These are phyloP conservation scores for Lipomyces sp. DNA, from an alignment of 805 yeast species.

Conservation along the genomic window DNA sequence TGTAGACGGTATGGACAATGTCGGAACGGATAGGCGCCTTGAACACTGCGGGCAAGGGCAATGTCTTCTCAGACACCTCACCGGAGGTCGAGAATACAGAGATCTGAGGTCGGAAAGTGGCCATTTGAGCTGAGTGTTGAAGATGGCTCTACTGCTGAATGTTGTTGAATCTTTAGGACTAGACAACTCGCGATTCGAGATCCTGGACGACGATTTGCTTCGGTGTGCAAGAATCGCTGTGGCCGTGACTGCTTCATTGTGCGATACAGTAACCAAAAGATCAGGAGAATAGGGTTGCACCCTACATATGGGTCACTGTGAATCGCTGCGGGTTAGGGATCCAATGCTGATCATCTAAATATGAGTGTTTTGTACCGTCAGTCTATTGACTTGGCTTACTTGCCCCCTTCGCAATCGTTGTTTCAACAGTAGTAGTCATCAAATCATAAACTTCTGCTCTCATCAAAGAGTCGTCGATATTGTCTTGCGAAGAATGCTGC, in stretches of 20 bases:
- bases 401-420: too few species aligned
- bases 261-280: too few species aligned
- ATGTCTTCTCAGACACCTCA: constrained; percentile 78
- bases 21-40: constrained; percentile 99
- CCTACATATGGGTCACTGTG: background rate
- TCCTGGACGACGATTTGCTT: background rate
- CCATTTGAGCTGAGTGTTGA: constrained; percentile 17
- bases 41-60: constrained; percentile 98
- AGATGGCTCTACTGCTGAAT: constrained; percentile 4
- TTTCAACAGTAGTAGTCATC: too few species aligned
- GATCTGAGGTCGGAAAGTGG: constrained; percentile 52
- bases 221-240: background rate
- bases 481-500: too few species aligned
- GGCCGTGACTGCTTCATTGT: background rate
- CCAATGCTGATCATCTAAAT: too few species aligned
- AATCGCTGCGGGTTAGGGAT: background rate
- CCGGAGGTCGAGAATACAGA: constrained; percentile 89
- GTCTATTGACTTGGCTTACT: too few species aligned
- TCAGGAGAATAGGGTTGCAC: background rate
- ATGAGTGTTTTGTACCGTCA: too few species aligned
- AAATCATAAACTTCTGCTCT: too few species aligned
- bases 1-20: constrained; percentile 98
- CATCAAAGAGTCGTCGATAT: too few species aligned
- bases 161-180: background rate
- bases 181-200: background rate